A percentile compares a stretch with the other conserved stretches of the same genome.
Evolutionary conservation across 163 green algal genomes (phyloP).

Genomic region (Scenedesmus sp.): DNA sequence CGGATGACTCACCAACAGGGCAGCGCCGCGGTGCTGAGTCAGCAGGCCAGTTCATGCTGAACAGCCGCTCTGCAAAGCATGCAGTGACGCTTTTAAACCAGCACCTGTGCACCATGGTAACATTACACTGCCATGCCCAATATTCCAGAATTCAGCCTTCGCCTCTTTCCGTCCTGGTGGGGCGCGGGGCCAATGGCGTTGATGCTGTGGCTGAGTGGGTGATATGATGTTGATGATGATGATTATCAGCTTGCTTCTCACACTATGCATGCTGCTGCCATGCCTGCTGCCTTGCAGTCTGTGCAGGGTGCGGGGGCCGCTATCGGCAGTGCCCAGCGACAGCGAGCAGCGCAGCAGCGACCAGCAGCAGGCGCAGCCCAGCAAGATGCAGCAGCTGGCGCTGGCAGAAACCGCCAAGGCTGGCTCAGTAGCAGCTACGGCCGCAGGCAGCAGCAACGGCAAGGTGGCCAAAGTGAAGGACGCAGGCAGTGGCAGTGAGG

Average conservation of each 20-base stretch:
- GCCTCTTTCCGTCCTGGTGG: neutral
- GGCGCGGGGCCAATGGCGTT: no score
- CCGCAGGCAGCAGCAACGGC: neutral
- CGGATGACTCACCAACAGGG: neutral
- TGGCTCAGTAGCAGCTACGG: slow-evolving; percentile 6
- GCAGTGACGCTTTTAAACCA: neutral
- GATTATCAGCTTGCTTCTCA: neutral
- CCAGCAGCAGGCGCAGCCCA: slow-evolving; percentile 13
- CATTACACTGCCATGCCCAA: neutral
- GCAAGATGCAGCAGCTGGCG: slow-evolving; percentile 8
- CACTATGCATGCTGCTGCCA: neutral
- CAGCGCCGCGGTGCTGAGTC: neutral
- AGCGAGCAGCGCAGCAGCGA: slow-evolving; percentile 26
- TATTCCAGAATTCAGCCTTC: no score
- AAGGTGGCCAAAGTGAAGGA: slow-evolving; percentile 13
- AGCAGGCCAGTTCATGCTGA: neutral
- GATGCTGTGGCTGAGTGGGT: no score
- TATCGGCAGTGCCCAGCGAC: neutral
- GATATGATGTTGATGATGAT: no score
- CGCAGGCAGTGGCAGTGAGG: neutral
- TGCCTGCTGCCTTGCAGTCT: neutral
- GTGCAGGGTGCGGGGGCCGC: neutral
- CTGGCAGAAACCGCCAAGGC: neutral
- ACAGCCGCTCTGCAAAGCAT: neutral
- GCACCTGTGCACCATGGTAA: neutral